Conservation (phyloP, 768 basidiomycete species). For the Russula vinacea region DNA sequence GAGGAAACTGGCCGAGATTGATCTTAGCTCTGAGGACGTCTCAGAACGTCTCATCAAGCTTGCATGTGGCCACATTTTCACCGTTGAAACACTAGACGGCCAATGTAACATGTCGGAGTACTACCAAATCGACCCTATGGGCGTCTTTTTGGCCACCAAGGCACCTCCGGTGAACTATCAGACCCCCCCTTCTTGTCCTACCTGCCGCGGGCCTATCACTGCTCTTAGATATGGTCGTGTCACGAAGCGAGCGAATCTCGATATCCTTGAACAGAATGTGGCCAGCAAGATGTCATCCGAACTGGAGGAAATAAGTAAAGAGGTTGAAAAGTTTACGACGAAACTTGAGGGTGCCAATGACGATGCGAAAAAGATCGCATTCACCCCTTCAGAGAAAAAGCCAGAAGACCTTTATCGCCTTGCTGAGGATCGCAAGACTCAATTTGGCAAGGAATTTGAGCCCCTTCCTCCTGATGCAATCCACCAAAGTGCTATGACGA, state of each 20-base stretch:
- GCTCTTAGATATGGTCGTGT: slow-evolving; percentile 39
- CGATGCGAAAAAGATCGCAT: slow-evolving; percentile 27
- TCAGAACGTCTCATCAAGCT: slow-evolving; percentile 34
- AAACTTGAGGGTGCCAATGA: slow-evolving; percentile 16
- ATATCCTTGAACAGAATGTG: slow-evolving; percentile 40
- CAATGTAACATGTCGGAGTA: slow-evolving; percentile 35
- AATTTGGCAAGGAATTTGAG: slow-evolving; percentile 23
- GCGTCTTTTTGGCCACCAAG: slow-evolving; percentile 31
- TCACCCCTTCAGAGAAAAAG: background rate
- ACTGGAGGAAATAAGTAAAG: slow-evolving; percentile 25
- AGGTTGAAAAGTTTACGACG: slow-evolving; percentile 24
- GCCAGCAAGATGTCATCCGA: slow-evolving; percentile 35
- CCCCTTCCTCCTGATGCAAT: slow-evolving; percentile 27
- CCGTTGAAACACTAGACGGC: slow-evolving; percentile 42
- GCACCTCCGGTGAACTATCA: slow-evolving; percentile 36
- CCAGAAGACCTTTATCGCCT: slow-evolving; percentile 12
- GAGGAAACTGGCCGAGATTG: slow-evolving; percentile 33
- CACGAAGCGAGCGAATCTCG: slow-evolving; percentile 39
- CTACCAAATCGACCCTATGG: slow-evolving; percentile 35
- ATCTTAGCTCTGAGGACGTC: slow-evolving; percentile 33
- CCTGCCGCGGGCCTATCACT: slow-evolving; percentile 38
- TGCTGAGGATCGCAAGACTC: background rate
- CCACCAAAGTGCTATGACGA: slow-evolving; percentile 22
- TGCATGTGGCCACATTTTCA: slow-evolving; percentile 42
- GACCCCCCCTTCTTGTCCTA: slow-evolving; percentile 38